Evolutionary conservation across 371 early-diverging fungal species (phyloP).

Genomic region (Coemansia sp.): DNA sequence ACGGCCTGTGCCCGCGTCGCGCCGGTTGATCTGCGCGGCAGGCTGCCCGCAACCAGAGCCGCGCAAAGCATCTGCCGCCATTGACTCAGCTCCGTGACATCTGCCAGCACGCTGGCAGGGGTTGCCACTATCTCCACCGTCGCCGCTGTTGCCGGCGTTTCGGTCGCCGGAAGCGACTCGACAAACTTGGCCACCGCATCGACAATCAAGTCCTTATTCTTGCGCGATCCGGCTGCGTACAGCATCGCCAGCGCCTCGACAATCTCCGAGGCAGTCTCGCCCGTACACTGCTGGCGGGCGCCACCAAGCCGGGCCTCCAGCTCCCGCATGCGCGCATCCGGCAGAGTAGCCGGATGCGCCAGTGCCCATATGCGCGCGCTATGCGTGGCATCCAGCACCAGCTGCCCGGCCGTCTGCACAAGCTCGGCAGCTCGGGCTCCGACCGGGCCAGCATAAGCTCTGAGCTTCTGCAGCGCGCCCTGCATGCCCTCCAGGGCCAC

Average conservation of each 20-base stretch:
- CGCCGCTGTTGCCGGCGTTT: background rate
- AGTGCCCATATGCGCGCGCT: conserved; percentile 32
- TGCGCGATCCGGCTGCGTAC: conserved; percentile 31
- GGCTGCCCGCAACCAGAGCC: conserved; percentile 9
- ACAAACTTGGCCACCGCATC: conserved; percentile 24
- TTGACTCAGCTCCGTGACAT: conserved; percentile 7
- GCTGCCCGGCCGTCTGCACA: background rate
- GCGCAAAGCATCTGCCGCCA: conserved; percentile 17
- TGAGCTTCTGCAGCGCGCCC: background rate
- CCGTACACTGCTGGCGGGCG: background rate
- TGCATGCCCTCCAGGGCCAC: conserved; percentile 37
- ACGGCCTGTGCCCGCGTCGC: background rate
- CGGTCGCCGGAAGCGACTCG: background rate
- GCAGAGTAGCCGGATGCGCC: conserved; percentile 37
- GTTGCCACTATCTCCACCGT: background rate
- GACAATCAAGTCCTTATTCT: conserved; percentile 26
- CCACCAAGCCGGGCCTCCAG: conserved; percentile 15
- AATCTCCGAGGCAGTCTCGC: conserved; percentile 8
- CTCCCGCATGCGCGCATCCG: conserved; percentile 23
- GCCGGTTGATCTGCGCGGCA: background rate
- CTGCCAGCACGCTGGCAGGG: conserved; percentile 23
- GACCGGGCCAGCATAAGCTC: background rate
- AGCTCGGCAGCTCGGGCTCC: background rate
- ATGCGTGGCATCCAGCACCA: conserved; percentile 36
- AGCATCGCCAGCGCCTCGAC: conserved; percentile 46